These are phyloP conservation scores for Bipolaris zeicola DNA, from an alignment of 2,329 filamentous ascomycete species.

Conservation along the genomic window DNA sequence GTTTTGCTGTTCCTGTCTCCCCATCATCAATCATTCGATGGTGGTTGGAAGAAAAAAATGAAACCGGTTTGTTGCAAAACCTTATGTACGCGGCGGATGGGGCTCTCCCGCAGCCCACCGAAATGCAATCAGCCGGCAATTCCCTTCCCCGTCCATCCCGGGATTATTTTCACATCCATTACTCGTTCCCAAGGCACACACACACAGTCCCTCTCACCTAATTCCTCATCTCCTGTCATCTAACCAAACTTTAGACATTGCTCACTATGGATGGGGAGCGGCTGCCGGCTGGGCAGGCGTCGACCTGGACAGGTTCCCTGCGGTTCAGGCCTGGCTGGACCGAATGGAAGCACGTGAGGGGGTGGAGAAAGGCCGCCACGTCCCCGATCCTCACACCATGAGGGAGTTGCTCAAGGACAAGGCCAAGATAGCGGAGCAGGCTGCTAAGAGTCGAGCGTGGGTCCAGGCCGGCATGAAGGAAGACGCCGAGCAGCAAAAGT, in stretches of 20 bases:
- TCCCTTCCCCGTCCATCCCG: background rate
- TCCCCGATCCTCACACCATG: conserved; percentile 68
- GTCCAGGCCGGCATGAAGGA: conserved; percentile 72
- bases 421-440: conserved; percentile 63
- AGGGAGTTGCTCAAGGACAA: conserved; percentile 65
- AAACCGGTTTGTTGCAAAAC: background rate
- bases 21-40: background rate
- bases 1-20: background rate
- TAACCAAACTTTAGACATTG: conserved; percentile 63
- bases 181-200: too few species aligned
- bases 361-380: conserved; percentile 75
- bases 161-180: too few species aligned
- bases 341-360: conserved; percentile 70
- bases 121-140: background rate
- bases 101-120: background rate
- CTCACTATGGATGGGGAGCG: conserved; percentile 79
- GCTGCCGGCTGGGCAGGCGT: conserved; percentile 64
- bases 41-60: background rate
- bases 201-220: background rate
- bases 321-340: conserved; percentile 77
- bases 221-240: background rate
- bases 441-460: conserved; percentile 62
- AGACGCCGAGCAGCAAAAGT: conserved; percentile 54
- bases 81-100: background rate
- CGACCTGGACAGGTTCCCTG: conserved; percentile 75